Evolutionary conservation across 768 basidiomycete species (phyloP).

Genomic region (Coprinellus aureogranulatus): DNA sequence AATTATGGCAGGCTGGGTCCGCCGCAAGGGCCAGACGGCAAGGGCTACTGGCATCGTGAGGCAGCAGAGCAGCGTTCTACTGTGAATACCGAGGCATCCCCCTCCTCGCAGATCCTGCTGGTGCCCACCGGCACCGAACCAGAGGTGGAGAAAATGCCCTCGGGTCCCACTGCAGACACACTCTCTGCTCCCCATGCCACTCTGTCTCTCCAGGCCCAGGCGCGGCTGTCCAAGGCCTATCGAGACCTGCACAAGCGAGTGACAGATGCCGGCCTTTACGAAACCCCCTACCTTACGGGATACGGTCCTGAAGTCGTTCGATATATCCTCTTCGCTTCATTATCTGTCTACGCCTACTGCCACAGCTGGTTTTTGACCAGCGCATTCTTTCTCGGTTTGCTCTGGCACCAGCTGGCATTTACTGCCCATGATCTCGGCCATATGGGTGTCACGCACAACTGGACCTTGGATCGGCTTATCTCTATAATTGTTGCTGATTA

Average conservation of each 20-base stretch:
- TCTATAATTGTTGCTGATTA: slow-evolving; percentile 81
- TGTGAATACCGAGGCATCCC: slow-evolving; percentile 26
- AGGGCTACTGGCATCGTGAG: slow-evolving; percentile 62
- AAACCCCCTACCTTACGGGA: slow-evolving; percentile 77
- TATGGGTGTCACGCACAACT: slow-evolving; percentile 87
- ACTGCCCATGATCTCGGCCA: slow-evolving; percentile 94
- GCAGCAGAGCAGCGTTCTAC: slow-evolving; percentile 43
- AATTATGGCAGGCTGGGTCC: slow-evolving; percentile 82
- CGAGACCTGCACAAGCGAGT: slow-evolving; percentile 74
- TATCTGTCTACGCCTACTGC: slow-evolving; percentile 61
- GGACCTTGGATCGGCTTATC: slow-evolving; percentile 75
- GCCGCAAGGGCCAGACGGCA: slow-evolving; percentile 38
- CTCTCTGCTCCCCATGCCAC: slow-evolving; percentile 53
- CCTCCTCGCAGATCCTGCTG: slow-evolving; percentile 60
- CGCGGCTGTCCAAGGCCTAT: slow-evolving; percentile 74
- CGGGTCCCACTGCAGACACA: slow-evolving; percentile 45
- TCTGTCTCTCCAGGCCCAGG: slow-evolving; percentile 57
- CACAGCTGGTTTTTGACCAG: slow-evolving; percentile 67
- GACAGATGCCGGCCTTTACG: slow-evolving; percentile 77
- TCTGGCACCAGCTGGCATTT: slow-evolving; percentile 96
- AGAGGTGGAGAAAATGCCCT: slow-evolving; percentile 22
- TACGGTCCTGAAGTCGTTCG: slow-evolving; percentile 89
- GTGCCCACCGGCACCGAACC: slow-evolving; percentile 39
- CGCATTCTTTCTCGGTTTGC: slow-evolving; percentile 78
- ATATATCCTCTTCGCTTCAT: slow-evolving; percentile 60